Evolutionary conservation across 1,284 basidiomycete species (phyloP).

Genomic region (Marasmius sp.): DNA sequence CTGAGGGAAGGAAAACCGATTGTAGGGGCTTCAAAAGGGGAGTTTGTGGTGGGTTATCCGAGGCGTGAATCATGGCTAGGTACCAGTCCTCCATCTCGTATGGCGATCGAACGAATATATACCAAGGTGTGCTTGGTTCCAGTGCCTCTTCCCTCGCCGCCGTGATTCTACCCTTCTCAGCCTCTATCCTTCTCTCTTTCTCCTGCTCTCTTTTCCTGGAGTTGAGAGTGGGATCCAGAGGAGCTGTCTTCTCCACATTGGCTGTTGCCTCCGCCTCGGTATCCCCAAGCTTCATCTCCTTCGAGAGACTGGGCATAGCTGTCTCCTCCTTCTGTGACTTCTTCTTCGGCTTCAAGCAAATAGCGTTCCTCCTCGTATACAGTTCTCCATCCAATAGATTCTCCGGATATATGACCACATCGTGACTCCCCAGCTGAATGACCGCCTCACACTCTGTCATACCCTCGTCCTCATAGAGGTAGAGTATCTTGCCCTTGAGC

Average conservation of each 20-base stretch:
- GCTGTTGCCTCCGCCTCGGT: conserved; percentile 38
- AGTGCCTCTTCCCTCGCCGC: conserved; percentile 49
- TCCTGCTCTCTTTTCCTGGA: conserved; percentile 44
- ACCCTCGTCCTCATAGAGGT: conserved; percentile 87
- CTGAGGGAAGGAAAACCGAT: conserved; percentile 69
- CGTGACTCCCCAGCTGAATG: conserved; percentile 75
- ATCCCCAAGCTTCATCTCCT: conserved; percentile 48
- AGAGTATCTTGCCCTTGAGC: conserved; percentile 86
- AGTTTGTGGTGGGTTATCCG: conserved; percentile 56
- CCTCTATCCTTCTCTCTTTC: conserved; percentile 42
- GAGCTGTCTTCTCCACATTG: conserved; percentile 33
- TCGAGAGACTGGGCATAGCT: conserved; percentile 50
- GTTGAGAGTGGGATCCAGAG: conserved; percentile 11
- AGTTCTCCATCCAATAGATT: conserved; percentile 80
- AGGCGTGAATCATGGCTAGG: conserved; percentile 79
- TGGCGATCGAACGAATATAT: conserved; percentile 83
- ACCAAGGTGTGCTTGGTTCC: conserved; percentile 71
- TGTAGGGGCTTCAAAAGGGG: conserved; percentile 56
- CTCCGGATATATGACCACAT: conserved; percentile 74
- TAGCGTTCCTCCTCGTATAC: conserved; percentile 85
- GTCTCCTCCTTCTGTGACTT: conserved; percentile 25
- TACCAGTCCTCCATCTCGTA: conserved; percentile 97
- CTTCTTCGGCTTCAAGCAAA: conserved; percentile 69
- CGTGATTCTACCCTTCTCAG: conserved; percentile 43
- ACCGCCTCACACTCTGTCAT: conserved; percentile 87